Conservation (phyloP, 2,329 filamentous ascomycete genomes). For the Talaromyces sp. region DNA sequence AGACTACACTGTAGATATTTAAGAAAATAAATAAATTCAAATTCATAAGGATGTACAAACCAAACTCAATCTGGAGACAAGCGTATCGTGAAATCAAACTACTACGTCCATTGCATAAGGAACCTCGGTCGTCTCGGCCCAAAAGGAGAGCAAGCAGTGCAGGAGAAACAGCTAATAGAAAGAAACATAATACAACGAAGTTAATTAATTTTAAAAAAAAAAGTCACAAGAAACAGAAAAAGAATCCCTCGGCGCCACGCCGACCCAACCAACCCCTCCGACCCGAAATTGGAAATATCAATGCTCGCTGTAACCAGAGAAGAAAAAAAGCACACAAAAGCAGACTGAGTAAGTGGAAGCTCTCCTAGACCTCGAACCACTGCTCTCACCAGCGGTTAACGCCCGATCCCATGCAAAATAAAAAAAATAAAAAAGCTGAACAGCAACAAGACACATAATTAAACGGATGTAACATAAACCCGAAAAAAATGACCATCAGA, state of each 20-base stretch:
- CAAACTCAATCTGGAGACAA: background rate
- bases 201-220: background rate
- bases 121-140: background rate
- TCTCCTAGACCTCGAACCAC: constrained; percentile 10
- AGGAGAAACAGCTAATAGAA: background rate
- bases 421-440: background rate
- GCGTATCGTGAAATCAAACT: background rate
- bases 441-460: background rate
- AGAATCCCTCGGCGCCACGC: background rate
- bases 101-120: background rate
- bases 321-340: background rate
- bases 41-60: background rate
- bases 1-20: too few relatives aligned
- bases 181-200: background rate
- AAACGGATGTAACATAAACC: background rate
- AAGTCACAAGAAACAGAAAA: background rate
- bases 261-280: background rate
- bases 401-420: constrained; percentile 12
- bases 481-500: constrained; percentile 9
- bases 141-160: background rate
- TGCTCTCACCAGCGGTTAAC: constrained; percentile 14
- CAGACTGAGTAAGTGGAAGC: constrained; percentile 2
- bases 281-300: background rate
- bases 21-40: background rate
- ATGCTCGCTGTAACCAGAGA: background rate